A percentile compares a stretch with the other conserved stretches of the same genome.
phyloP scores from a whole-genome alignment of 2,329 filamentous ascomycete species.

The Monosporascus sp. region DNA sequence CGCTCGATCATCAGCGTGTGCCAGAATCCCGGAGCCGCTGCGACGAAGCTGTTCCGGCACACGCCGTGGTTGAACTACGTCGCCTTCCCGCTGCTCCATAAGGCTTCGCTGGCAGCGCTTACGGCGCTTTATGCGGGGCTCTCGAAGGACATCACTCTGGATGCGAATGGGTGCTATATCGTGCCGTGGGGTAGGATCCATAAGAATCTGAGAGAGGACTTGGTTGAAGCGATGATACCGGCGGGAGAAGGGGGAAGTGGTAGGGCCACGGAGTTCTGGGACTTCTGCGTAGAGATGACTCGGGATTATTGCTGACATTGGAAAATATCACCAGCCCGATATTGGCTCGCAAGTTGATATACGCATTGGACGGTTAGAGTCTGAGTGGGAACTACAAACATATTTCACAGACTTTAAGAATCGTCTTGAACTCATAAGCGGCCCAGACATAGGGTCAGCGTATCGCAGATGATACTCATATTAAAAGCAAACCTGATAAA shows the following conservation, averaged over 20 bases:
- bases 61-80: conserved; percentile 10
- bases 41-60: conserved; percentile 16
- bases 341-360: not conserved
- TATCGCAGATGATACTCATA: no score
- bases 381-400: no score
- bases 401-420: no score
- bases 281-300: not conserved
- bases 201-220: conserved; percentile 3
- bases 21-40: conserved; percentile 12
- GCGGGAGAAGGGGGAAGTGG: conserved; percentile 7
- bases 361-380: no score
- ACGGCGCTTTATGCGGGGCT: conserved; percentile 12
- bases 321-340: not conserved
- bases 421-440: no score
- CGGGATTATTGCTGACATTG: not conserved
- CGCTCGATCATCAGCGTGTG: conserved; percentile 9
- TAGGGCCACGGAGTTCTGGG: conserved; percentile 8
- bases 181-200: conserved; percentile 3
- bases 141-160: conserved; percentile 5
- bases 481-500: no score
- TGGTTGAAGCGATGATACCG: conserved; percentile 4
- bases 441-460: no score
- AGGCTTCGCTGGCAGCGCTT: conserved; percentile 7
- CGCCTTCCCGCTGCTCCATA: conserved; percentile 11
- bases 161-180: conserved; percentile 1